phyloP scores from a whole-genome alignment of 192 early-diverging fungal genomes.

The Dissophora ornata region DNA sequence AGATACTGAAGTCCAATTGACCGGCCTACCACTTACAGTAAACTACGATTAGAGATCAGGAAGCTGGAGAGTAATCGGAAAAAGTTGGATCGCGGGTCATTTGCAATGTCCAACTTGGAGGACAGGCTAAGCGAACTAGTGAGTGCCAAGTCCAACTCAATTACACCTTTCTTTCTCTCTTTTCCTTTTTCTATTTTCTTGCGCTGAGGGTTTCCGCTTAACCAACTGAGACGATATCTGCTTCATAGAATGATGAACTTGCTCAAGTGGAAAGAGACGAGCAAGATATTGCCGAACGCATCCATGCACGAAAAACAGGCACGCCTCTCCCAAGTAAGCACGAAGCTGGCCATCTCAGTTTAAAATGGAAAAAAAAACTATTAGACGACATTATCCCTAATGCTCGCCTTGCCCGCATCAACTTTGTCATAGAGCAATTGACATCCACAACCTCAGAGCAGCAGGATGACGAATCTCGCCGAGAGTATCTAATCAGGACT shows the following conservation, averaged over 20 bases:
- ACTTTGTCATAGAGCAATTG: slow-evolving; percentile 15
- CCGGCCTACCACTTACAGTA: slow-evolving; percentile 7
- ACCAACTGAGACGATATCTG: too few species aligned
- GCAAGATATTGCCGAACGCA: slow-evolving; percentile 61
- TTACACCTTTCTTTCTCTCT: too few species aligned
- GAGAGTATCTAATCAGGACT: slow-evolving; percentile 74
- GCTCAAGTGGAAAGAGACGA: slow-evolving; percentile 49
- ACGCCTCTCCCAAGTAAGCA: slow-evolving; percentile 17
- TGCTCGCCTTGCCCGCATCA: background rate
- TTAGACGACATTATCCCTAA: too few species aligned
- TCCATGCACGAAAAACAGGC: slow-evolving; percentile 27
- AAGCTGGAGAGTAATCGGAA: slow-evolving; percentile 53
- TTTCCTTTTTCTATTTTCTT: too few species aligned
- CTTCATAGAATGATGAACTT: slow-evolving; percentile 35
- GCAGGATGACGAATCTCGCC: slow-evolving; percentile 60
- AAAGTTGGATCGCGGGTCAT: slow-evolving; percentile 37
- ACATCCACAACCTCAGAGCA: slow-evolving; percentile 20
- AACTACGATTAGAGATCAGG: slow-evolving; percentile 52
- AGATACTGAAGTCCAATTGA: too few species aligned
- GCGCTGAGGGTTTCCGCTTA: too few species aligned
- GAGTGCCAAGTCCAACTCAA: background rate
- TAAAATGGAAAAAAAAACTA: too few species aligned
- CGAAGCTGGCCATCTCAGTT: too few species aligned
- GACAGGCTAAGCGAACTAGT: slow-evolving; percentile 24
- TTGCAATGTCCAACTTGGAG: slow-evolving; percentile 28